Evolutionary conservation across 2,329 filamentous ascomycete species (phyloP), one percentile per base, ranked within the genome.

Genomic region (Nectriaceae sp.): DNA sequence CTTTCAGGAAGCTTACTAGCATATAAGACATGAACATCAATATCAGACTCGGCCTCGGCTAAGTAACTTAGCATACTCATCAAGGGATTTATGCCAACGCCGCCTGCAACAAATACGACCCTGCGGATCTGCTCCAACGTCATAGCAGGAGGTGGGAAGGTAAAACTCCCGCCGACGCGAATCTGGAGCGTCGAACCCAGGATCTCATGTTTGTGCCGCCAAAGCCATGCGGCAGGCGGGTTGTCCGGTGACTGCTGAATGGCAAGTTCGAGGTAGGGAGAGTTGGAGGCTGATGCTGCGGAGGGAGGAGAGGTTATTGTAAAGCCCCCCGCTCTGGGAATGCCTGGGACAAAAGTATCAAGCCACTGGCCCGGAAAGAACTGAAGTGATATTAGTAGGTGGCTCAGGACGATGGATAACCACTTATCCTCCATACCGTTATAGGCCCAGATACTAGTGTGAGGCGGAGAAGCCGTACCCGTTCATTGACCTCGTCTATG

Each of bases 281-380:
- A 24, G 5, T 44, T 44, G 8, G 47, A 51, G 19, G 67, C 52
- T 19, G 67, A 52, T 46, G 77, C 74, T 39, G 76, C 71, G 36
- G 77, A 78, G 0, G 90, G 90, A 0, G 87, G 73, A 2, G 89
- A 94, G 5, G 90, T 93, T 55, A 96, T 88, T 36, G 90, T 96
- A 74, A 96, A 96, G 49, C 91, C 91, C 26, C 91, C 91, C 3
- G 89, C 85, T 65, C 87, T 84, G 37, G 78, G 61, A 38, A 89
- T 71, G 31, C 74, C 75, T 2, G 91, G 90, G 44, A 90, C 80
- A 65, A 88, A 86, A 5, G 90, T 85, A 66, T 96, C 91, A 47
- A 96, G 78, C 89, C 90, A 96, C 75, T 96, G 91, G 45, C 91
- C 91, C 4, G 91, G 83, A 5, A 84, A 76, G 70, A 94, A 95